phyloP scores from a whole-genome alignment of 352 stramenopile species.

The Phytophthora meadii region DNA sequence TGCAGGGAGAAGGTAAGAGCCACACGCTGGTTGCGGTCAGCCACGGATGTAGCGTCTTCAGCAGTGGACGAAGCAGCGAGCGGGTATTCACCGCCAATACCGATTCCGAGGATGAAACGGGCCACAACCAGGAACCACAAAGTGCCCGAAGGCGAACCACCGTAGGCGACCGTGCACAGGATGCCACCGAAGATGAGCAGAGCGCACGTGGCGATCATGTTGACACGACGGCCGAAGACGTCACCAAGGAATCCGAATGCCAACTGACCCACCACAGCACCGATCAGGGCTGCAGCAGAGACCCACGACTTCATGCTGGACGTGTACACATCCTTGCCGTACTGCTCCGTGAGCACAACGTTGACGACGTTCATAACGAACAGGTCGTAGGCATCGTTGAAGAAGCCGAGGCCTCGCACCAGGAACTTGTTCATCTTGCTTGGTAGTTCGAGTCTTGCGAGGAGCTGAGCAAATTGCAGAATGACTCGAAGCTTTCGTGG shows the following conservation, averaged over 20 bases:
- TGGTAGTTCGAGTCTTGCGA: not conserved
- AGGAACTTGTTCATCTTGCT: constrained; percentile 24
- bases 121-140: constrained; percentile 25
- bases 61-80: constrained; percentile 53
- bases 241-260: constrained; percentile 24
- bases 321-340: constrained; percentile 67
- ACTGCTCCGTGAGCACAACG: constrained; percentile 75
- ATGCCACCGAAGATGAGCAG: constrained; percentile 23
- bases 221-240: constrained; percentile 24
- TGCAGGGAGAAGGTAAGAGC: constrained; percentile 69
- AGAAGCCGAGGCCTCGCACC: constrained; percentile 74
- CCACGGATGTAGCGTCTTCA: constrained; percentile 51
- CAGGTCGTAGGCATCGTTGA: constrained; percentile 78
- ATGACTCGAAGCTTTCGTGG: not conserved
- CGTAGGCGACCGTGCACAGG: constrained; percentile 16
- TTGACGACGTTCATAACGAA: constrained; percentile 85
- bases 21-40: constrained; percentile 56
- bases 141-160: not conserved
- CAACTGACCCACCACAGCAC: constrained; percentile 21
- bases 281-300: constrained; percentile 45
- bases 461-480: not conserved
- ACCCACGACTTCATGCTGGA: constrained; percentile 64
- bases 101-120: constrained; percentile 21
- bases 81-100: constrained; percentile 40
- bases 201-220: constrained; percentile 30